A percentile compares a stretch with the other conserved stretches of the same genome.
Conservation (phyloP, 495 filamentous ascomycete genomes). For the Podospora didyma region DNA sequence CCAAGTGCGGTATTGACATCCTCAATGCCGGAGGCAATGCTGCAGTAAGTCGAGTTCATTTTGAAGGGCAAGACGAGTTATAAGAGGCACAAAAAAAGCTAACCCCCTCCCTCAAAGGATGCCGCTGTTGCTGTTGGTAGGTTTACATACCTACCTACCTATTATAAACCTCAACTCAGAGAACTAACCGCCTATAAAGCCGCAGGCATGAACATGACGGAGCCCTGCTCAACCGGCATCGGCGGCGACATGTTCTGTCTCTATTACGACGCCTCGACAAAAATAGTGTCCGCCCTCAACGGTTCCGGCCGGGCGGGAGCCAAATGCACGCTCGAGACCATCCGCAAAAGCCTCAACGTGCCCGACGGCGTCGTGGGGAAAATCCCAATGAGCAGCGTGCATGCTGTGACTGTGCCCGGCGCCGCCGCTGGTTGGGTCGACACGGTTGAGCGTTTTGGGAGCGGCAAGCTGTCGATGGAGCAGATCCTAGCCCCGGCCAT, state of each 20-base stretch:
- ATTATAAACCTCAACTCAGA: not conserved
- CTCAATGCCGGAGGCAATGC: constrained; percentile 87
- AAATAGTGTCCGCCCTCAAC: constrained; percentile 80
- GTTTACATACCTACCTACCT: not conserved
- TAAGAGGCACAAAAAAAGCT: no score
- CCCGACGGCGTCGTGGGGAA: constrained; percentile 54
- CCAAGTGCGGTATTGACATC: constrained; percentile 79
- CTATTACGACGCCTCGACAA: constrained; percentile 80
- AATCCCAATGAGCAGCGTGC: constrained; percentile 73
- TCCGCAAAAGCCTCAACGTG: constrained; percentile 66
- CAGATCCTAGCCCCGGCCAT: constrained; percentile 83
- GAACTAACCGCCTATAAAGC: constrained; percentile 37
- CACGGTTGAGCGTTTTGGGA: constrained; percentile 85
- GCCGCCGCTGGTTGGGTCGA: constrained; percentile 95
- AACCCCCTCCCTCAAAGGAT: constrained; percentile 53
- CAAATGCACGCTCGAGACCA: constrained; percentile 62
- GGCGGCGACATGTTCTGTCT: constrained; percentile 98
- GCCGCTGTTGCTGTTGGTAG: constrained; percentile 72
- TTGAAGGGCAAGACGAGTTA: no score
- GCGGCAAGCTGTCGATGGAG: constrained; percentile 72
- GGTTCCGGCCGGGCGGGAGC: constrained; percentile 79
- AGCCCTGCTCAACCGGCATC: constrained; percentile 91
- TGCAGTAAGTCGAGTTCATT: constrained; percentile 59
- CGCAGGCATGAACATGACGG: constrained; percentile 87
- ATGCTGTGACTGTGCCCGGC: constrained; percentile 82